phyloP scores from a whole-genome alignment of 352 stramenopile genomes.

The Globisporangium sylvaticum region DNA sequence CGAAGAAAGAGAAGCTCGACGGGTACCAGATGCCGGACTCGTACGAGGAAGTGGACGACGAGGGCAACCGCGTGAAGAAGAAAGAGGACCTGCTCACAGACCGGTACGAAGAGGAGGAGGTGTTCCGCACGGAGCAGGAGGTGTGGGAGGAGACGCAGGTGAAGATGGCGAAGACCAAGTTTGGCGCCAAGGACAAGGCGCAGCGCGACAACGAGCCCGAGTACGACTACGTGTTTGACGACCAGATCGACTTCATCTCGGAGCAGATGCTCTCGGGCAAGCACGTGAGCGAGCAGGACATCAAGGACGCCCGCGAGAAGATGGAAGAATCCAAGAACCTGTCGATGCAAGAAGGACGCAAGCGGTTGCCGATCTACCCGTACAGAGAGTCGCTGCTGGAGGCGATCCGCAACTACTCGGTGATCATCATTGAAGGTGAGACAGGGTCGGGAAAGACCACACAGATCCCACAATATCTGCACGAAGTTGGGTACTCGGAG shows the following conservation, averaged over 20 bases:
- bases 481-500: conserved; percentile 96
- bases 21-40: conserved; percentile 96
- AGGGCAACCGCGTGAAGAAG: conserved; percentile 86
- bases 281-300: conserved; percentile 80
- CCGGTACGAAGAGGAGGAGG: conserved; percentile 91
- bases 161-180: conserved; percentile 72
- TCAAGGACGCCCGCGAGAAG: conserved; percentile 59
- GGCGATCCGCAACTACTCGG: conserved; percentile 93
- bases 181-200: conserved; percentile 68
- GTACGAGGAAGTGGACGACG: conserved; percentile 92
- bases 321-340: conserved; percentile 86
- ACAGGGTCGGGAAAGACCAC: conserved; percentile 98
- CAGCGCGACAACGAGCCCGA: conserved; percentile 61
- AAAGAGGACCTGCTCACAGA: conserved; percentile 92
- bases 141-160: conserved; percentile 98
- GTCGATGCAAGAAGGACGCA: conserved; percentile 94
- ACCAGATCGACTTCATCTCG: conserved; percentile 99
- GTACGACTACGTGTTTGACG: conserved; percentile 98
- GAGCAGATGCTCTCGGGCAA: conserved; percentile 84
- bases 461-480: conserved; percentile 98
- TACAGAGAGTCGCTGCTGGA: conserved; percentile 97
- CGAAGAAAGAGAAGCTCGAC: conserved; percentile 53
- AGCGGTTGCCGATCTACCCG: conserved; percentile 96
- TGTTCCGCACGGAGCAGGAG: conserved; percentile 96
- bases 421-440: conserved; percentile 88